Percentiles rank a stretch among this genome's conserved stretches.
These are phyloP conservation scores for Calendula officinalis DNA, from an alignment of 129 eudicot species.

Conservation along the genomic window DNA sequence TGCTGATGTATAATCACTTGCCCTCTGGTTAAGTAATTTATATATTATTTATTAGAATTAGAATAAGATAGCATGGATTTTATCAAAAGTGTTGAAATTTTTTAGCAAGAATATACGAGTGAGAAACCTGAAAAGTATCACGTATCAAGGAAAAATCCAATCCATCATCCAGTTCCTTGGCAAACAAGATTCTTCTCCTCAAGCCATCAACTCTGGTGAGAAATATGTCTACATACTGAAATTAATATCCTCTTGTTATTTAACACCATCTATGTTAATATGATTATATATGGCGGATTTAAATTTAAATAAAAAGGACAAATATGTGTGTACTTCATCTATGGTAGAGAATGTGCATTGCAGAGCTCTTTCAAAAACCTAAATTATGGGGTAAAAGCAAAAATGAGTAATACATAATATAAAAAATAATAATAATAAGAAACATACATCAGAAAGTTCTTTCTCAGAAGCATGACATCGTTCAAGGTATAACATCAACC, in stretches of 20 bases:
- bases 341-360: conserved; percentile 75
- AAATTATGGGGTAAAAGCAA: conserved; percentile 15
- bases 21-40: conserved; percentile 51
- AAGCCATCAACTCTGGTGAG: conserved; percentile 91
- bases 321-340: conserved; percentile 62
- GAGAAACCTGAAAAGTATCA: conserved; percentile 77
- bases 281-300: too few species aligned
- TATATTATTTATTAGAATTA: too few species aligned
- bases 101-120: conserved; percentile 5
- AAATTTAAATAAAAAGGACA: background rate
- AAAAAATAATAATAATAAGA: background rate
- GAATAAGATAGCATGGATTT: background rate
- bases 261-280: conserved; percentile 11
- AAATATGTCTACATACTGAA: conserved; percentile 84
- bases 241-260: conserved; percentile 28
- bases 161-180: conserved; percentile 44
- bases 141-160: conserved; percentile 54
- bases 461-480: conserved; percentile 70
- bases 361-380: conserved; percentile 88
- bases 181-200: conserved; percentile 62
- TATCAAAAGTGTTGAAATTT: background rate
- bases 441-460: conserved; percentile 76
- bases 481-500: conserved; percentile 71
- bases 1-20: conserved; percentile 73
- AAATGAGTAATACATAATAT: background rate